These are phyloP conservation scores for Aphanocladium album DNA, from an alignment of 2,329 filamentous ascomycete species.

Conservation along the genomic window DNA sequence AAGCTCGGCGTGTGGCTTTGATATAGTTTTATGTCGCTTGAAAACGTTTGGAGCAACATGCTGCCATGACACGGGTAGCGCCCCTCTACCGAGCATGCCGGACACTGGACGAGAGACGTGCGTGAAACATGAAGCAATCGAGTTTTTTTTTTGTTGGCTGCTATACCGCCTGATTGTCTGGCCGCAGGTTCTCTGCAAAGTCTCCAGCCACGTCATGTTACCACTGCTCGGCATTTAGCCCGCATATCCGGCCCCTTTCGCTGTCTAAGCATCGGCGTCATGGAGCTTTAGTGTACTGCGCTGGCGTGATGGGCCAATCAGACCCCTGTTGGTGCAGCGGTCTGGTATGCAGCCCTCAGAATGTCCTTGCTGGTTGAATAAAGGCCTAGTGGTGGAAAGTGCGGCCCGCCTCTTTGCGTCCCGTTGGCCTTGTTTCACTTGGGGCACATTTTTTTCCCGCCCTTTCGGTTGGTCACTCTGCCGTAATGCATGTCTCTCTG, in stretches of 20 bases:
- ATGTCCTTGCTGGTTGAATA: background rate
- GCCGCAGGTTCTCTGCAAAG: background rate
- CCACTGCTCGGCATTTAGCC: constrained; percentile 1
- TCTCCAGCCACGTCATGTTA: constrained; percentile 4
- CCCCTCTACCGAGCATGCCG: too few species aligned
- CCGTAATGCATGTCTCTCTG: constrained; percentile 4
- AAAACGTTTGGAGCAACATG: background rate
- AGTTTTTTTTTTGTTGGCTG: background rate
- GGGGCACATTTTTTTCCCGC: background rate
- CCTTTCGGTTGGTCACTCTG: background rate
- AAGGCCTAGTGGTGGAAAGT: background rate
- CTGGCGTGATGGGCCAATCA: background rate
- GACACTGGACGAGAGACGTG: background rate
- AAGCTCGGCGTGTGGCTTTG: background rate
- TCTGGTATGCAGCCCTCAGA: background rate
- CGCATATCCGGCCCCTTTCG: background rate
- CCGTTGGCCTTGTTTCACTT: constrained; percentile 1
- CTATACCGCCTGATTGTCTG: background rate
- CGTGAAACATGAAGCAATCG: background rate
- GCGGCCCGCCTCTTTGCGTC: background rate
- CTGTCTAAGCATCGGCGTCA: background rate
- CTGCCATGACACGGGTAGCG: background rate
- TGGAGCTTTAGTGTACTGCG: background rate
- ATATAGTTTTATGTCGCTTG: background rate
- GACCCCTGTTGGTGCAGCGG: background rate